Conservation (phyloP, 306 rosid genomes). For the Cucumis sativus region DNA sequence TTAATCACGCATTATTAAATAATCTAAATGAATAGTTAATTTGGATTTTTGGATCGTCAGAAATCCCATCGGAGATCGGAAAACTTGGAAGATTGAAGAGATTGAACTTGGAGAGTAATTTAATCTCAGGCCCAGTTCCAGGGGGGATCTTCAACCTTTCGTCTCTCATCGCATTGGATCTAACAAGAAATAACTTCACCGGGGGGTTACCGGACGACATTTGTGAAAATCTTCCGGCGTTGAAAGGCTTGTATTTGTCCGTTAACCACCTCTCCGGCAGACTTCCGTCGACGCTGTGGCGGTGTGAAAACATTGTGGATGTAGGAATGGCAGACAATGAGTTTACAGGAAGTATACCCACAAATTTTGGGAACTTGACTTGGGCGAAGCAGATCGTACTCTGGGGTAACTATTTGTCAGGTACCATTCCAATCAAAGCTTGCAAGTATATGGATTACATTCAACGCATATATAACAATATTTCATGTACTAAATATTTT, state of each 20-base stretch:
- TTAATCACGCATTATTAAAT: too few species aligned
- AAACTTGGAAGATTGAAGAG: background rate
- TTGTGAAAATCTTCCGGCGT: slow-evolving; percentile 1
- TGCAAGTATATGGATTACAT: too few species aligned
- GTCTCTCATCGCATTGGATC: background rate
- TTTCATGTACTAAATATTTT: too few species aligned
- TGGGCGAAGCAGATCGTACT: background rate
- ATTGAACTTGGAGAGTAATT: background rate
- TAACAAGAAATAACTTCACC: background rate
- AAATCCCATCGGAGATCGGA: slow-evolving; percentile 5
- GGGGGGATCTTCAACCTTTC: slow-evolving; percentile 5
- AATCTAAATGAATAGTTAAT: too few species aligned
- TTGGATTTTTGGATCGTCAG: background rate
- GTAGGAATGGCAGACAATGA: background rate
- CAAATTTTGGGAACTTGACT: slow-evolving; percentile 2
- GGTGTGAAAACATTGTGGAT: background rate
- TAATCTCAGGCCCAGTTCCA: slow-evolving; percentile 7
- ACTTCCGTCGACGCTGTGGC: slow-evolving; percentile 10
- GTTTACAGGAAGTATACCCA: slow-evolving; percentile 11
- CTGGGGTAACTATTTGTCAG: background rate
- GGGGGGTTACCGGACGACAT: background rate
- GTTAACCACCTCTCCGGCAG: background rate
- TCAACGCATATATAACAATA: too few species aligned
- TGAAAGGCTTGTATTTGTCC: background rate
- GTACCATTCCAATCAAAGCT: background rate